Percentiles rank a stretch among this genome's conserved stretches.
Conservation (phyloP, 2,329 filamentous ascomycete species). For the Microdochium bolleyi region DNA sequence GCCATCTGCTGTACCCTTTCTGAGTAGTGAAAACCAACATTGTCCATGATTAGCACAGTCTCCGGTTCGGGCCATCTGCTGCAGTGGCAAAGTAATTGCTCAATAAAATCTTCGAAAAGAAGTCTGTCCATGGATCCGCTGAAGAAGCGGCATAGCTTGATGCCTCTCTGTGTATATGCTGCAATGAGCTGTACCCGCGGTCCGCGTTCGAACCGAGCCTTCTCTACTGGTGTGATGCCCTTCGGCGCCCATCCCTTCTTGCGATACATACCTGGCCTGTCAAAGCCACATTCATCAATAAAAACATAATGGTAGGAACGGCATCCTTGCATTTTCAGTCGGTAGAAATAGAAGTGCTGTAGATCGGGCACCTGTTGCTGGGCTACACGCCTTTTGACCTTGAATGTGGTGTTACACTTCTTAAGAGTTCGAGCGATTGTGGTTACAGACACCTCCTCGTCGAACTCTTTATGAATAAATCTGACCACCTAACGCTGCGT, state of each 20-base stretch:
- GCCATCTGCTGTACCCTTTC: constrained; percentile 1
- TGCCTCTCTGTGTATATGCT: not conserved
- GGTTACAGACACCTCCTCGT: not conserved
- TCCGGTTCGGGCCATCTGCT: constrained; percentile 1
- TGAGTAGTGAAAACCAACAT: constrained; percentile 3
- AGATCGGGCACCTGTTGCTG: not conserved
- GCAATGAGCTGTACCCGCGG: not conserved
- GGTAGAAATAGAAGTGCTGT: not conserved
- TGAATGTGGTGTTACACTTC: not conserved
- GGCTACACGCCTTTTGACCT: not conserved
- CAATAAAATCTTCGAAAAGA: constrained; percentile 1
- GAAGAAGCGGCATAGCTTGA: constrained; percentile 1
- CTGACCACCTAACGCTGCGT: not conserved
- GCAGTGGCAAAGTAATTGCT: not conserved
- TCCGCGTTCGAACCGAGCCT: not conserved
- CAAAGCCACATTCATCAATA: not conserved
- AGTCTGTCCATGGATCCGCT: constrained; percentile 1
- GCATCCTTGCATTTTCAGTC: not conserved
- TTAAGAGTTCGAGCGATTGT: not conserved
- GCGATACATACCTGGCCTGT: not conserved
- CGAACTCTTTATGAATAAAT: not conserved
- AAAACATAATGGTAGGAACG: not conserved
- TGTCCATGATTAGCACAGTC: constrained; percentile 2
- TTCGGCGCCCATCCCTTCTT: not conserved
- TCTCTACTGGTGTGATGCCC: not conserved